Evolutionary conservation across 2,329 filamentous ascomycete species (phyloP).

Genomic region (Colletotrichum orchidophilum): DNA sequence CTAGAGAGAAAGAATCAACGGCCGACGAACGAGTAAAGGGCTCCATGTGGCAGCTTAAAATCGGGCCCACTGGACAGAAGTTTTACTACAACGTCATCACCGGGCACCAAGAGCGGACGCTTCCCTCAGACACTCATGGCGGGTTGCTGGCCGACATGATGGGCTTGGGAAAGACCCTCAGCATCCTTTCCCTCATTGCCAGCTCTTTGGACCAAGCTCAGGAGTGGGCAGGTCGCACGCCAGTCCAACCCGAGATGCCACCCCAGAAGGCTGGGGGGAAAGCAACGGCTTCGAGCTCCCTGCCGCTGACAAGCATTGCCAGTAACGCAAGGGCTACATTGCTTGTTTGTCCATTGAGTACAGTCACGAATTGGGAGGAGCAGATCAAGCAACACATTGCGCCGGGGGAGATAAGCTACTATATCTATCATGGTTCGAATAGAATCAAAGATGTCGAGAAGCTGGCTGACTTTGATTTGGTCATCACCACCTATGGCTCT

Average conservation of each 20-base stretch:
- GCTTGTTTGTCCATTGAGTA: conserved; percentile 88
- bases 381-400: conserved; percentile 87
- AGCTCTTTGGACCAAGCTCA: conserved; percentile 70
- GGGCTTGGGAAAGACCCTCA: conserved; percentile 88
- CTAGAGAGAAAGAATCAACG: conserved; percentile 73
- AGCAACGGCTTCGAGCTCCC: conserved; percentile 46
- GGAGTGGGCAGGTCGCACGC: conserved; percentile 66
- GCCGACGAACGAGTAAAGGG: conserved; percentile 69
- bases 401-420: conserved; percentile 71
- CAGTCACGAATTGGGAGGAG: conserved; percentile 92
- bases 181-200: conserved; percentile 81
- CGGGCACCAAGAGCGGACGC: conserved; percentile 66
- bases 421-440: conserved; percentile 87
- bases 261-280: conserved; percentile 50
- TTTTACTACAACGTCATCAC: conserved; percentile 89
- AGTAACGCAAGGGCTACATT: conserved; percentile 83
- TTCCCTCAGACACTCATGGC: conserved; percentile 74
- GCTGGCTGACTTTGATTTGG: conserved; percentile 79
- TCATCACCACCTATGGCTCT: conserved; percentile 94
- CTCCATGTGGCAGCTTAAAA: conserved; percentile 79
- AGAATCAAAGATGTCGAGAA: conserved; percentile 74
- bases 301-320: conserved; percentile 62
- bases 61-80: conserved; percentile 59
- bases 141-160: conserved; percentile 88
- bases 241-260: conserved; percentile 57